Evolutionary conservation across 2,329 filamentous ascomycete genomes (phyloP), one percentile per base, ranked within the genome.

Genomic region (Ramularia collo-cygni): DNA sequence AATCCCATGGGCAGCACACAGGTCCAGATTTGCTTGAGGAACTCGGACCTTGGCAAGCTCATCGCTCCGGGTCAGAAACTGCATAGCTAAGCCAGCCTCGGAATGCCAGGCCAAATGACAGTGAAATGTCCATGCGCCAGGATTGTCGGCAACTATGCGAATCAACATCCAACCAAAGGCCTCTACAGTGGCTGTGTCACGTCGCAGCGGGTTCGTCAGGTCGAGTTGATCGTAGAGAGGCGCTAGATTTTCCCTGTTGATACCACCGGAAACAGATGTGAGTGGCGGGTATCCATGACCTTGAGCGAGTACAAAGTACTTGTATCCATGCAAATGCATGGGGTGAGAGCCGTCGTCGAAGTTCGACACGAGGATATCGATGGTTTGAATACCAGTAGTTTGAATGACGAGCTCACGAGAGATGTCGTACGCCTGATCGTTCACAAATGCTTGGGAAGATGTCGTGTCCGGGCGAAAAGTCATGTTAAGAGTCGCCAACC

Each of bases 61-160:
- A 31, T 76, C 71, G 8, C 65, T 60, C 19, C 69, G 61, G 6
- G 68, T 70, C 18, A 76, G 50, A 38, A 81, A 69, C 56, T 78
- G 74, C 77, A 81, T 80, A 21, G 71, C 43, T 64, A 79, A 67
- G 1, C 76, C 75, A 1, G 74, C 70, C 48, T 76, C 74, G 0
- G 68, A 65, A 51, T 79, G 76, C 76, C 76, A 79, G 0, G 66
- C 63, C 42, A 77, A 70, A 48, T 79, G 75, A 48, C 75, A 79
- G 53, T 78, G 75, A 15, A 79, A 68, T 0, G 71, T 65, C 75
- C 76, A 79, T 2, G 74, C 48, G 1, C 76, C 76, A 0, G 75
- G 69, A 51, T 77, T 79, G 43, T 79, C 74, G 0, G 75, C 66
- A 2, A 75, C 62, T 10, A 78, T 68, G 39, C 75, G 62, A 9